These are phyloP conservation scores for Austroboletus novae-zelandiae DNA, from an alignment of 1,284 basidiomycete species.

Conservation along the genomic window DNA sequence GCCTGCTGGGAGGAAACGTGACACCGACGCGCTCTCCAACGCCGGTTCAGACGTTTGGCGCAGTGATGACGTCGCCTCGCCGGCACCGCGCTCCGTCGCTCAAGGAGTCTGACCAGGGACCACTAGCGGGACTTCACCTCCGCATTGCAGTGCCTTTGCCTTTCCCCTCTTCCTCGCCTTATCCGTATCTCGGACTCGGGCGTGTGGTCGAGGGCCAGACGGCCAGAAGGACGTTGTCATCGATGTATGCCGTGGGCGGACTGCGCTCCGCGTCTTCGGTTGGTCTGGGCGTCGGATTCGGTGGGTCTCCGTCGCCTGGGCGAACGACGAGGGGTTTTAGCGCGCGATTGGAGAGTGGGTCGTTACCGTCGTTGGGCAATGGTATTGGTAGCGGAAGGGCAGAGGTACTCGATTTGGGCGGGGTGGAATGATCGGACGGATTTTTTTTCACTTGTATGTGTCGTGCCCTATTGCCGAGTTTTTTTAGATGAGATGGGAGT, in stretches of 20 bases:
- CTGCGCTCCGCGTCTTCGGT: constrained; percentile 38
- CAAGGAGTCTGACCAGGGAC: constrained; percentile 18
- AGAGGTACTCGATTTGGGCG: constrained; percentile 13
- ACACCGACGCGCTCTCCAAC: constrained; percentile 18
- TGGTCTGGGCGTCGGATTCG: constrained; percentile 19
- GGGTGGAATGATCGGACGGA: constrained; percentile 18
- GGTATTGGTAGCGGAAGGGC: not conserved
- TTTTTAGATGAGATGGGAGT: no score
- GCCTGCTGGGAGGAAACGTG: constrained; percentile 40
- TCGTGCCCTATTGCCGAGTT: not conserved
- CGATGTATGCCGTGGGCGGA: constrained; percentile 60
- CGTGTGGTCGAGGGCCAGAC: constrained; percentile 26
- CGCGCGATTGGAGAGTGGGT: not conserved
- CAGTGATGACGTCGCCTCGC: constrained; percentile 62
- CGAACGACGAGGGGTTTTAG: not conserved
- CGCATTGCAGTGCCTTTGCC: constrained; percentile 54
- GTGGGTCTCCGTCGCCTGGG: constrained; percentile 16
- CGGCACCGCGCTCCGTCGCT: constrained; percentile 48
- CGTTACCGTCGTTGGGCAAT: not conserved
- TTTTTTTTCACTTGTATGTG: not conserved
- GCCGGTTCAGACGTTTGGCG: constrained; percentile 58
- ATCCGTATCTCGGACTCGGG: constrained; percentile 17
- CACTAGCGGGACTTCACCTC: constrained; percentile 48
- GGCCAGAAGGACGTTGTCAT: constrained; percentile 46
- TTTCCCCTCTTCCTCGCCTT: not conserved